Conservation (phyloP, 1,284 basidiomycete species). For the Vanrija sp. region DNA sequence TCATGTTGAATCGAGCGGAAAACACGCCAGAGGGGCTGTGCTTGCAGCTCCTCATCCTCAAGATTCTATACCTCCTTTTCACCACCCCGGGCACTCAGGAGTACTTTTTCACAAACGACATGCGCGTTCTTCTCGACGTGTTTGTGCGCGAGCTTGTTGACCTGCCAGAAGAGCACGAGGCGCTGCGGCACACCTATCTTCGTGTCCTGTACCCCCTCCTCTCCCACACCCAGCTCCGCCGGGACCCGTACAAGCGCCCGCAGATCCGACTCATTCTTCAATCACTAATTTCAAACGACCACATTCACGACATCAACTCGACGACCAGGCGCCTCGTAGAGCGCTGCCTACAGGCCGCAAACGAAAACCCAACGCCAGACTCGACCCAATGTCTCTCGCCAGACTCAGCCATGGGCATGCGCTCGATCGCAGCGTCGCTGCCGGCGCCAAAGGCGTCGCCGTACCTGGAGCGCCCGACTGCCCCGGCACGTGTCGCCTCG, state of each 20-base stretch:
- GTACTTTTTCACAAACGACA: slow-evolving; percentile 97
- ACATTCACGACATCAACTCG: slow-evolving; percentile 73
- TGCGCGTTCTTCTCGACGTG: slow-evolving; percentile 92
- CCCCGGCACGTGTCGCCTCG: slow-evolving; percentile 37
- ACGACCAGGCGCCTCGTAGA: slow-evolving; percentile 91
- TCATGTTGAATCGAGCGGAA: slow-evolving; percentile 94
- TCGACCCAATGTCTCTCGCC: slow-evolving; percentile 3
- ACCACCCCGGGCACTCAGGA: slow-evolving; percentile 89
- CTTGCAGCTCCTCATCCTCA: slow-evolving; percentile 91
- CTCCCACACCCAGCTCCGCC: slow-evolving; percentile 85
- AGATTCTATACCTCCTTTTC: slow-evolving; percentile 91
- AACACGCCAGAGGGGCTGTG: slow-evolving; percentile 83
- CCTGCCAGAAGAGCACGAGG: slow-evolving; percentile 88
- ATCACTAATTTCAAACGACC: slow-evolving; percentile 66
- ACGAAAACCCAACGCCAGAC: background rate
- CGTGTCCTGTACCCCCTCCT: slow-evolving; percentile 93
- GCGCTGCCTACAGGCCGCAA: slow-evolving; percentile 61
- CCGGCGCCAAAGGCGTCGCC: background rate
- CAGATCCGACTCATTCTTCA: slow-evolving; percentile 83
- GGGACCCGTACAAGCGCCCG: slow-evolving; percentile 81
- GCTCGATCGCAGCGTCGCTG: slow-evolving; percentile 6
- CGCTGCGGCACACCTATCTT: slow-evolving; percentile 95
- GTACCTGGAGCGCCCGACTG: slow-evolving; percentile 17
- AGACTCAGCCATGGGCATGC: slow-evolving; percentile 9
- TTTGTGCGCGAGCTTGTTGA: slow-evolving; percentile 88